These are phyloP conservation scores for Colletotrichum siamense DNA, from an alignment of 2,329 filamentous ascomycete genomes.

Conservation along the genomic window DNA sequence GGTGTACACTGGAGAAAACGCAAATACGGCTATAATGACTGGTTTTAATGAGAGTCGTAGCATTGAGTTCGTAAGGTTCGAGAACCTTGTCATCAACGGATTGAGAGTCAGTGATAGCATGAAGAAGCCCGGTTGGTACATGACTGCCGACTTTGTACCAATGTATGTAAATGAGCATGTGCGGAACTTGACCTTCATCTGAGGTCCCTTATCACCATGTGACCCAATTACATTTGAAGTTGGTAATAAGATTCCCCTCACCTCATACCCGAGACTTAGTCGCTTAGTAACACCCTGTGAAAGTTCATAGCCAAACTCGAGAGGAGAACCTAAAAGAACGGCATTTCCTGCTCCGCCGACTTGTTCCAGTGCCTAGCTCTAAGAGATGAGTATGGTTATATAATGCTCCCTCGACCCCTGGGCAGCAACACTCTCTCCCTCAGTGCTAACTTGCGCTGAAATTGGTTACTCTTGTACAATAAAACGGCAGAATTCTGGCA, in stretches of 20 bases:
- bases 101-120: conserved; percentile 25
- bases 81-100: conserved; percentile 28
- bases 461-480: background rate
- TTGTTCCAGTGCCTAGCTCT: background rate
- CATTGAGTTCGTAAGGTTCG: conserved; percentile 26
- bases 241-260: background rate
- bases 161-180: conserved; percentile 26
- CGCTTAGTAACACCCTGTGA: background rate
- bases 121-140: conserved; percentile 17
- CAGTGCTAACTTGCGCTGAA: background rate
- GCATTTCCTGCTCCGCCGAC: background rate
- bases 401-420: background rate
- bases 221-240: background rate
- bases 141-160: conserved; percentile 2
- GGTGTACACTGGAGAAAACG: conserved; percentile 10
- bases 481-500: background rate
- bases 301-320: background rate
- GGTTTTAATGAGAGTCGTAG: conserved; percentile 12
- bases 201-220: background rate
- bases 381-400: background rate
- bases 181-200: conserved; percentile 8
- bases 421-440: rapidly evolving
- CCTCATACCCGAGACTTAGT: rapidly evolving
- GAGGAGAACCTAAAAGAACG: rapidly evolving
- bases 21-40: conserved; percentile 24